These are phyloP conservation scores for Epichloe sibirici DNA, from an alignment of 2,329 filamentous ascomycete genomes.

Conservation along the genomic window DNA sequence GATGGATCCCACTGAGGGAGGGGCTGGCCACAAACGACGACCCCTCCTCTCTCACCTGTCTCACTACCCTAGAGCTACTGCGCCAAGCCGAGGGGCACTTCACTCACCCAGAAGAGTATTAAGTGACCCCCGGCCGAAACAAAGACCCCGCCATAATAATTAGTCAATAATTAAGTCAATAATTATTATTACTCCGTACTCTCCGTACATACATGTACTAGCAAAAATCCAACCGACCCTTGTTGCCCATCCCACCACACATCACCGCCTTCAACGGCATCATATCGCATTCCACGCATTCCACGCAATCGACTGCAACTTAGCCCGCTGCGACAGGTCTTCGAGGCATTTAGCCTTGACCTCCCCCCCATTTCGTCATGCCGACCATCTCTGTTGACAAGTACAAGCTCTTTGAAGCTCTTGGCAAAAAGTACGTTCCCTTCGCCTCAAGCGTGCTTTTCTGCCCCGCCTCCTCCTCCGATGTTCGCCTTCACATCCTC, in stretches of 20 bases:
- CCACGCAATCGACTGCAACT: neutral
- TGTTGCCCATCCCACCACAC: conserved; percentile 1
- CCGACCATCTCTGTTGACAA: conserved; percentile 97
- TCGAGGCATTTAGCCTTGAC: conserved; percentile 12
- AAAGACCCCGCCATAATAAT: conserved; percentile 5
- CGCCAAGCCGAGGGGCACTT: neutral
- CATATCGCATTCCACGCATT: conserved; percentile 1
- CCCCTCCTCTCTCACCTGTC: too few relatives aligned
- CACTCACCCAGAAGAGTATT: neutral
- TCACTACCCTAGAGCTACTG: too few relatives aligned
- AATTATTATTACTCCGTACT: too few relatives aligned
- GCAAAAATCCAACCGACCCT: neutral
- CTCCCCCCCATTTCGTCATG: conserved; percentile 41
- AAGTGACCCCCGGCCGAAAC: neutral
- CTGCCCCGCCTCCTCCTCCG: neutral
- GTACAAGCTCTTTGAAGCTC: conserved; percentile 83
- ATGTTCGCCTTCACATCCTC: neutral
- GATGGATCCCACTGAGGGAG: too few relatives aligned
- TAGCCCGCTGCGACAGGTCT: neutral
- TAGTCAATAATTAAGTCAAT: neutral
- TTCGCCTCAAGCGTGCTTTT: conserved; percentile 9
- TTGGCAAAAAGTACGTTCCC: conserved; percentile 62
- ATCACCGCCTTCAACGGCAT: conserved; percentile 3
- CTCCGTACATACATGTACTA: too few relatives aligned
- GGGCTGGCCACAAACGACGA: too few relatives aligned